A percentile compares a stretch with the other conserved stretches of the same genome.
Evolutionary conservation across 805 yeast species (phyloP).

Genomic region (Yarrowia sp.): DNA sequence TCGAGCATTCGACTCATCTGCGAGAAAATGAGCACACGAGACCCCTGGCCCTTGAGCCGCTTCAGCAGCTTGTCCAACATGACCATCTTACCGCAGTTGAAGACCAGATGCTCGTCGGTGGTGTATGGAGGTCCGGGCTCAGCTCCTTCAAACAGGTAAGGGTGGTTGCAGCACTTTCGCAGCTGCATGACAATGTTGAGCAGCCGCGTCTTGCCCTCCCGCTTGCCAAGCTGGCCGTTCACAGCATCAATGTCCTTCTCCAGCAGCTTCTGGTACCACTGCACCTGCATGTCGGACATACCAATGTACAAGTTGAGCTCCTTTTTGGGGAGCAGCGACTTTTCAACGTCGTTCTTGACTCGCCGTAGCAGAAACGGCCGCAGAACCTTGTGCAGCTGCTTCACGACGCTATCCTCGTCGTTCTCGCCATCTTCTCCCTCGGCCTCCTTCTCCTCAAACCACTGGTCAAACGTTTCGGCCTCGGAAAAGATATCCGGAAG

Average conservation of each 20-base stretch:
- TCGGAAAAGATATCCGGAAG: constrained; percentile 95
- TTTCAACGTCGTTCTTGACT: constrained; percentile 90
- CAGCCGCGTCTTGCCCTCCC: constrained; percentile 82
- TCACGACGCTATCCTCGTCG: constrained; percentile 75
- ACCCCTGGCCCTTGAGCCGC: constrained; percentile 69
- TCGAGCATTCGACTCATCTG: constrained; percentile 91
- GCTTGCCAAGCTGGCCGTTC: constrained; percentile 90
- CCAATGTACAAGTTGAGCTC: constrained; percentile 88
- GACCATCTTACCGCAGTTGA: constrained; percentile 85
- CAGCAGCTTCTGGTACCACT: constrained; percentile 83
- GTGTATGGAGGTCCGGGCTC: constrained; percentile 98
- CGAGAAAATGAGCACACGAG: constrained; percentile 85
- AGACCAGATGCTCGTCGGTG: constrained; percentile 90
- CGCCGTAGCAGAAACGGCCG: constrained; percentile 86
- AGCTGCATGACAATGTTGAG: constrained; percentile 95
- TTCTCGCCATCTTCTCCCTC: constrained; percentile 37
- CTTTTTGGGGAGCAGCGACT: constrained; percentile 81
- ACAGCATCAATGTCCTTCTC: constrained; percentile 96
- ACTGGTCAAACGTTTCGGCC: constrained; percentile 81
- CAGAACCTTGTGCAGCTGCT: constrained; percentile 82
- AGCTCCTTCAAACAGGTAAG: constrained; percentile 96
- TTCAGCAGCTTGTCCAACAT: constrained; percentile 78
- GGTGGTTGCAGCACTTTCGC: constrained; percentile 95
- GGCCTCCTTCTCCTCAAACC: constrained; percentile 62
- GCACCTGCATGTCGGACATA: constrained; percentile 91